Evolutionary conservation across 345 rosid genomes (phyloP), one percentile per base, ranked within the genome.

Genomic region (Populus alba): DNA sequence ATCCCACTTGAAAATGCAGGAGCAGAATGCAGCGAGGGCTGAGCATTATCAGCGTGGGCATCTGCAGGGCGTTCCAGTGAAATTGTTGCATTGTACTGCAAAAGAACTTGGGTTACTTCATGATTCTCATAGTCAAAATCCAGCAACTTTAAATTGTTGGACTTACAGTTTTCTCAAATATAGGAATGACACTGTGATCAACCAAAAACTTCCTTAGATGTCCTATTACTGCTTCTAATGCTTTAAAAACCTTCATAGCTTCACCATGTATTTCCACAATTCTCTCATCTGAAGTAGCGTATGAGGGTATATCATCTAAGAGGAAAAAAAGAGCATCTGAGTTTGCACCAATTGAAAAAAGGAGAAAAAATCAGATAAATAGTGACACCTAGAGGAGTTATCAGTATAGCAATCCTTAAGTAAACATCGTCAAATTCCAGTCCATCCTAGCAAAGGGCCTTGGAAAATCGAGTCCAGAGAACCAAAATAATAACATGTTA

Each of bases 121-220:
- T 4, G 16, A 75, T 66, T 47, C 38, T 51, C n/a, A 62, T 5
- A 49, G 23, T 12, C 47, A 37, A 25, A 62, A 62, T 1, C 57
- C 47, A 59, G 31, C 11, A 68, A 59, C 15, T 33, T 76, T 27
- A 6, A 61, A 41, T 43, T 59, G 29, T n/a, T 12, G 22, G 53
- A 77, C 88, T 73, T 78, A 85, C 88, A 55, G n/a, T 69, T 78
- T 75, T 78, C 84, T 85, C 88, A 80, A 85, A 85, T 35, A 85
- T n/a, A 70, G 86, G 88, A 76, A 85, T 47, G 41, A 82, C 77
- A 18, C 78, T 81, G 4, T 80, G 82, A 78, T 83, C 86, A 55
- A 85, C 88, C 72, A 85, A 72, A 71, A 85, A 82, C 82, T 80
- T 85, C 74, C 88, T 80, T 16, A 83, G 76, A 20, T 80, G 84